Evolutionary conservation across 352 stramenopile genomes (phyloP), one percentile per base, ranked within the genome.

Genomic region (Pseudoperonospora humuli): DNA sequence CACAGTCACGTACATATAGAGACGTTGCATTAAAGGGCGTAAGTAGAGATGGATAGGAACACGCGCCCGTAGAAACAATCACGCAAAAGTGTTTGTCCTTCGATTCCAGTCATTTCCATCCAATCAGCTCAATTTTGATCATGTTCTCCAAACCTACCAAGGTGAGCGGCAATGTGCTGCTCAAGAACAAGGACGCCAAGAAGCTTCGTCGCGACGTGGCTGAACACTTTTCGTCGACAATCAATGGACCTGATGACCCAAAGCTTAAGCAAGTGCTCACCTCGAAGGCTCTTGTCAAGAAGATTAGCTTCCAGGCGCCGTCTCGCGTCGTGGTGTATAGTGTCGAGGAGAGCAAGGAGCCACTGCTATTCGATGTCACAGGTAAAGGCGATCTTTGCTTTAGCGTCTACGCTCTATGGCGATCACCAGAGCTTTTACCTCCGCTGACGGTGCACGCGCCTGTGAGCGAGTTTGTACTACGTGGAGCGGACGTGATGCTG

Each of bases 121-220:
- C n/a, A n/a, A n/a, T n/a, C n/a, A n/a, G n/a, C n/a, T n/a, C n/a
- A n/a, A n/a, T n/a, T n/a, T n/a, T n/a, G n/a, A n/a, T n/a, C 24
- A 93, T 93, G 80, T 93, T 93, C 50, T 66, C 67, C 40, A 93
- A 93, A 60, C 45, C 75, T 39, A 59, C 67, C 26, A 89, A 88
- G 67, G 59, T 68, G 42, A 89, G 74, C 45, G 76, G 77, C 49
- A 93, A 75, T 47, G 77, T 67, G 42, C 61, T 88, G 61, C 68
- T 93, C 29, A 87, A 86, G 64, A 75, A 74, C 50, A 93, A 93
- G 55, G 80, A 93, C 50, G 67, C 68, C 51, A 93, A 90, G 69
- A 93, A 90, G 61, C 63, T 93, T 26, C 76, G 76, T 31, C 70
- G 73, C 29, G 75, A 89, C 33, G 54, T 84, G 9, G 38, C 49